phyloP scores from a whole-genome alignment of 805 yeast genomes.

The Tetrapisispora namnaoensis region DNA sequence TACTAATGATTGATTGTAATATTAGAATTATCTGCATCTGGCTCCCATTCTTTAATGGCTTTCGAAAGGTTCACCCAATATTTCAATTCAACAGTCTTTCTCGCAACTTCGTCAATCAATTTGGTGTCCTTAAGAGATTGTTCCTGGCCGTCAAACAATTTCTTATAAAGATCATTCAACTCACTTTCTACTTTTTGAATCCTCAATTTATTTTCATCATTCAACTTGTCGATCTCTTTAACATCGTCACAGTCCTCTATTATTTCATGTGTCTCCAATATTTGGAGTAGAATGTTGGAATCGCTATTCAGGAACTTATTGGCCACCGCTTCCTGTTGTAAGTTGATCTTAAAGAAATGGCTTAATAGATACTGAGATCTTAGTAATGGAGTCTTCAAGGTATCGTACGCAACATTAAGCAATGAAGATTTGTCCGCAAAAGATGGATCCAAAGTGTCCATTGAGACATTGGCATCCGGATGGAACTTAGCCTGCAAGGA shows the following conservation, averaged over 20 bases:
- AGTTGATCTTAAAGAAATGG: constrained; percentile 38
- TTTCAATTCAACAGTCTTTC: constrained; percentile 60
- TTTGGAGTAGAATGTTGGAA: constrained; percentile 57
- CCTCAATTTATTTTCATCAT: constrained; percentile 47
- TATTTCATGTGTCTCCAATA: constrained; percentile 77
- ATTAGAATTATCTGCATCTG: constrained; percentile 61
- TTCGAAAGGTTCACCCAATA: constrained; percentile 75
- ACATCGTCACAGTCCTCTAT: constrained; percentile 56
- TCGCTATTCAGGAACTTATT: constrained; percentile 30
- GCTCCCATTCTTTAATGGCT: constrained; percentile 66
- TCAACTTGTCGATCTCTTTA: constrained; percentile 45
- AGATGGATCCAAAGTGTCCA: constrained; percentile 5
- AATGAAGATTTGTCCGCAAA: constrained; percentile 33
- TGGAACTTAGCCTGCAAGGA: constrained; percentile 63
- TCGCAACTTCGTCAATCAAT: constrained; percentile 52
- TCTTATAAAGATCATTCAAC: constrained; percentile 39
- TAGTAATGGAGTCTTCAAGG: constrained; percentile 56
- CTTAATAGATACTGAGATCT: constrained; percentile 56
- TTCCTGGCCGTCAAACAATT: background rate
- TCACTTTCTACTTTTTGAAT: constrained; percentile 37
- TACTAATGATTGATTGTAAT: constrained; percentile 1
- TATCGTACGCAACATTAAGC: constrained; percentile 69
- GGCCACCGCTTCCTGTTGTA: constrained; percentile 43
- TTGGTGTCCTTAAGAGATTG: constrained; percentile 7
- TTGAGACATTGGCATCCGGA: constrained; percentile 51